A percentile compares a stretch with the other conserved stretches of the same genome.
These are phyloP conservation scores for Botrytis galanthina DNA, from an alignment of 2,329 filamentous ascomycete species.

Conservation along the genomic window DNA sequence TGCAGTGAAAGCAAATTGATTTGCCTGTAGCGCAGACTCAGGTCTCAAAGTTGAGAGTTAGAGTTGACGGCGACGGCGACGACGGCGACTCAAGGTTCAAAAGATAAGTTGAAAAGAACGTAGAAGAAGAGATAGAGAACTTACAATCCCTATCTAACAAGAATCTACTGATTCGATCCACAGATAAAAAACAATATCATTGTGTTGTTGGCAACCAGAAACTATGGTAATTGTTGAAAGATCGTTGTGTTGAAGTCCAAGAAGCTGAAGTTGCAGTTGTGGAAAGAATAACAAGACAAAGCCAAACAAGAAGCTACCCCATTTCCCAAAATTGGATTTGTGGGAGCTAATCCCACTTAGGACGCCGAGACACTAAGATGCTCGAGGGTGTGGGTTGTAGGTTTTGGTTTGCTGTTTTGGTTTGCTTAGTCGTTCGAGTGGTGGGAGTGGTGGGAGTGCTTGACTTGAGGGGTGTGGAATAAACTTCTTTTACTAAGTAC, in stretches of 20 bases:
- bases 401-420: background rate
- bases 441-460: background rate
- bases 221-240: background rate
- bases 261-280: background rate
- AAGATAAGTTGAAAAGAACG: background rate
- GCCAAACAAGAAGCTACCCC: background rate
- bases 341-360: slow-evolving; percentile 3
- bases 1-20: background rate
- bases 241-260: background rate
- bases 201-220: background rate
- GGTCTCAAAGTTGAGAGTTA: background rate
- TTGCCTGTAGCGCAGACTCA: background rate
- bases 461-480: background rate
- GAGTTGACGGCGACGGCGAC: background rate
- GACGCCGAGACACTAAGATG: background rate
- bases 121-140: background rate
- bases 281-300: background rate
- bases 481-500: rapidly evolving
- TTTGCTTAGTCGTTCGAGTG: slow-evolving; percentile 6
- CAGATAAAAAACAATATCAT: background rate
- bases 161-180: background rate
- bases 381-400: background rate
- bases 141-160: background rate
- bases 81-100: background rate
- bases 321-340: background rate